A percentile compares a stretch with the other conserved stretches of the same genome.
Conservation (phyloP, 768 basidiomycete genomes). For the Pleurotus platypus region DNA sequence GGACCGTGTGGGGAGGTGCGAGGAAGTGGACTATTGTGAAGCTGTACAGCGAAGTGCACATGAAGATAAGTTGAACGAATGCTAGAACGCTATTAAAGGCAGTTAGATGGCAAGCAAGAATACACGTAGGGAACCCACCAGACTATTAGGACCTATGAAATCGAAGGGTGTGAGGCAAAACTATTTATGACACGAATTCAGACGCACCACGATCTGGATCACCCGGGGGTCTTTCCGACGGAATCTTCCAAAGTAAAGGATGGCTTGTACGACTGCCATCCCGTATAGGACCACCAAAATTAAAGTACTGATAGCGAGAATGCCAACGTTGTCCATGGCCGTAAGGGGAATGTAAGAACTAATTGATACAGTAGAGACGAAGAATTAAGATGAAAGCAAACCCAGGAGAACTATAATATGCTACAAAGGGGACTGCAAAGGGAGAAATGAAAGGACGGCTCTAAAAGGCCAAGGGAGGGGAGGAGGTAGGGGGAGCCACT, state of each 20-base stretch:
- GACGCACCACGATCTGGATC: background rate
- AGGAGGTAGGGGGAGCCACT: too few species aligned
- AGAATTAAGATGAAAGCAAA: too few species aligned
- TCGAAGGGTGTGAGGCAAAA: background rate
- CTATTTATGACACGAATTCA: background rate
- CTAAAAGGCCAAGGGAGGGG: too few species aligned
- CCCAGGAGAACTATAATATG: too few species aligned
- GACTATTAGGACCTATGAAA: background rate
- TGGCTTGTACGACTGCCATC: background rate
- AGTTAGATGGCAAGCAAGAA: background rate
- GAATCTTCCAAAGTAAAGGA: constrained; percentile 4
- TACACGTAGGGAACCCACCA: background rate
- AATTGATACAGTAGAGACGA: too few species aligned
- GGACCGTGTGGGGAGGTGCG: background rate
- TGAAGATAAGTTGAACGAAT: background rate
- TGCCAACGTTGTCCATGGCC: background rate
- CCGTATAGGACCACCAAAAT: background rate
- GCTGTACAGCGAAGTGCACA: background rate
- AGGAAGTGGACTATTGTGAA: background rate
- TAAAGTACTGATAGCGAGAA: constrained; percentile 2
- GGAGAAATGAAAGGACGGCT: too few species aligned
- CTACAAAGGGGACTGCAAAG: too few species aligned
- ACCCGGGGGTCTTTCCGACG: background rate
- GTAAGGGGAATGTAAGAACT: too few species aligned
- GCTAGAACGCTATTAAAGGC: too few species aligned